Base-by-base conservation (phyloP, 2,329 filamentous ascomycete species). In the Hypoxylon sp. region DNA sequence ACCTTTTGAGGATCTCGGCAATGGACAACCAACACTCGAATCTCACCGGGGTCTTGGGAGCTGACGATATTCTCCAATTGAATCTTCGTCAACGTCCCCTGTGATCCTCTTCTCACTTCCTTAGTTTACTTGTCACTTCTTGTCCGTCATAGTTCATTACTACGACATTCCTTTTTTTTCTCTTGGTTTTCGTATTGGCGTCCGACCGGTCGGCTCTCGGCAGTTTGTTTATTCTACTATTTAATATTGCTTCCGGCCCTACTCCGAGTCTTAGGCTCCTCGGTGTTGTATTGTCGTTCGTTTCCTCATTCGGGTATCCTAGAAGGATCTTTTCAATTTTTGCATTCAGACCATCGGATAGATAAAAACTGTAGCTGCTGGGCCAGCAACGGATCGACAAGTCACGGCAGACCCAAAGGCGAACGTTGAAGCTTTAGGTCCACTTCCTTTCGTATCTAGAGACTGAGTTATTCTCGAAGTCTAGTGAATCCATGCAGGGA, bases 201-300 rank as follows among this genome's bases (percentile, higher is more conserved):
- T 44, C 62, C 68, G 65, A 68, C 68, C 58, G 65, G 65, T 66
- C 68, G 68, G 68, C 65, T 68, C 47, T 61, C 37, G 61, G 64
- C 54, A 50, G 14, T 52, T 60, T 59, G 29, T 50, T 51, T 8
- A 33, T 50, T 63, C 2, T 24, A 19, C 39, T 54, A 35, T 26
- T 62, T 67, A 59, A 63, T 67, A 58, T 33, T 47, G 26, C 35
- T 60, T 50, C 51, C 60, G 53, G 53, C 51, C 50, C 31, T 39
- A 47, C 46, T 33, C 54, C 48, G 52, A 42, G 47, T 59, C 37
- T 54, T 26, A 17, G 29, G 29, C 29, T 46, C 31, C 37, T 62
- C 58, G 58, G 51, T 57, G 42, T 46, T 24, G 51, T 31, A 52
- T 22, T 22, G 50, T 17, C 47, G 39, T 59, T 69, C 66, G 48